Base-by-base conservation (phyloP, 495 filamentous ascomycete species). In the Platismatia glauca region DNA sequence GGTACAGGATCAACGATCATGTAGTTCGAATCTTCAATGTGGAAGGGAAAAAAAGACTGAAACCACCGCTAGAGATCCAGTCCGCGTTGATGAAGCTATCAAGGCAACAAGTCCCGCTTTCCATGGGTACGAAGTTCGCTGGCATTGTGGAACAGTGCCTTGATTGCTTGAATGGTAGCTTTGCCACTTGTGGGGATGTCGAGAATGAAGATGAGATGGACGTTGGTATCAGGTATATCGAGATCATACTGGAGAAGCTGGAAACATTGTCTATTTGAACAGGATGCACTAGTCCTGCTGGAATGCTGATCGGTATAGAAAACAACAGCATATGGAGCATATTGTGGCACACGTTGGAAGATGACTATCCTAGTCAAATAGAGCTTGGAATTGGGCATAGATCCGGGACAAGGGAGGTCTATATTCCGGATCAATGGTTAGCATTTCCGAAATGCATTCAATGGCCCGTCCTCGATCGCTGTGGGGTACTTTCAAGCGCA, bases 111-210 rank as follows among this genome's bases (percentile, higher is more conserved):
- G 66, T 86, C 13, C 78, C 78, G 9, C 34, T 22, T 0, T 52
- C 62, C 7, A 83, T 85, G 78, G 82, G 83, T 18, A 66, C 66
- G n/a, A 75, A 55, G 64, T 86, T 84, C 56, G 70, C 75, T 0
- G 70, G 76, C 4, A 68, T 82, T 15, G 80, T 83, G 6, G 64
- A 77, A 24, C 70, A 69, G 4, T 86, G 84, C 66, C 64, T 87
- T 41, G 81, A 72, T 7, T 85, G 82, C 57, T 64, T 86, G 27
- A 80, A 86, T 68, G 71, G 66, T 3, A 76, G 77, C n/a, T 69
- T 70, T 50, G 68, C 67, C 27, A n/a, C 41, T 35, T 81, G 82
- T 67, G 76, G 74, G 4, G 66, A 74, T 63, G 68, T 79, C 37
- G 33, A 71, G 52, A 79, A 84, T 64, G 76, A 75, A 16, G 78